Conservation (phyloP, 2,329 filamentous ascomycete genomes). For the Beauveria brongniartii region DNA sequence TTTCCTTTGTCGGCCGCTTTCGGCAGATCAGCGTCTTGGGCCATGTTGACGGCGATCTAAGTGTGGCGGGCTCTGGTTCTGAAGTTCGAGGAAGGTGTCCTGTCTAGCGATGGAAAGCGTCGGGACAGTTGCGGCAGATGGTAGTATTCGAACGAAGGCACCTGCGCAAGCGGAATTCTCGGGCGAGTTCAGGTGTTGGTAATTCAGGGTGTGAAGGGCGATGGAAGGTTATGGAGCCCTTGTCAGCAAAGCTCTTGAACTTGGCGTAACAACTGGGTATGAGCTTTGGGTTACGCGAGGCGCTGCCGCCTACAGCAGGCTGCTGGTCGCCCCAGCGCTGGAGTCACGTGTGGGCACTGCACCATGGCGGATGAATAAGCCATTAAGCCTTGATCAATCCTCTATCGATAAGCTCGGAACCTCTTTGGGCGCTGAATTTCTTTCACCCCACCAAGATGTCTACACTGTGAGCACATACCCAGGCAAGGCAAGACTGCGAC, state of each 20-base stretch:
- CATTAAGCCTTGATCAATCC: slow-evolving; percentile 4
- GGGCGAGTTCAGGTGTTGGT: not conserved
- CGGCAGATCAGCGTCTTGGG: slow-evolving; percentile 83
- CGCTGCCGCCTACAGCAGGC: slow-evolving; percentile 33
- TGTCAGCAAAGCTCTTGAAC: slow-evolving; percentile 28
- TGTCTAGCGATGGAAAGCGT: not conserved
- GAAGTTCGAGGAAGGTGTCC: not conserved
- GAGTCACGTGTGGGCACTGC: slow-evolving; percentile 24
- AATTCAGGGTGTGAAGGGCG: slow-evolving; percentile 13
- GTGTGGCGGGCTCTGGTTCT: slow-evolving; percentile 14
- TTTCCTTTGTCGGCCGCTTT: slow-evolving; percentile 91
- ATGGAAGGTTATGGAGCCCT: slow-evolving; percentile 30
- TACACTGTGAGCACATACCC: not conserved
- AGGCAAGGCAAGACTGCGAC: not conserved
- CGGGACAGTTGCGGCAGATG: not conserved
- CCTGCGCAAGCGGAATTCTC: not conserved
- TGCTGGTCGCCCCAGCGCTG: slow-evolving; percentile 18
- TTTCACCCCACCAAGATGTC: slow-evolving; percentile 13
- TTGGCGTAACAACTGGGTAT: slow-evolving; percentile 15
- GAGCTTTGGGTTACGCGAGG: slow-evolving; percentile 38
- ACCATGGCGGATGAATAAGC: slow-evolving; percentile 1
- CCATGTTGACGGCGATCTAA: slow-evolving; percentile 55
- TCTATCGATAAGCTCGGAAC: slow-evolving; percentile 17
- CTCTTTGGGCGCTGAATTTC: slow-evolving; percentile 22
- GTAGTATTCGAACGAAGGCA: not conserved